Conservation (phyloP, 1,284 basidiomycete species). For the Marasmius tenuissimus region DNA sequence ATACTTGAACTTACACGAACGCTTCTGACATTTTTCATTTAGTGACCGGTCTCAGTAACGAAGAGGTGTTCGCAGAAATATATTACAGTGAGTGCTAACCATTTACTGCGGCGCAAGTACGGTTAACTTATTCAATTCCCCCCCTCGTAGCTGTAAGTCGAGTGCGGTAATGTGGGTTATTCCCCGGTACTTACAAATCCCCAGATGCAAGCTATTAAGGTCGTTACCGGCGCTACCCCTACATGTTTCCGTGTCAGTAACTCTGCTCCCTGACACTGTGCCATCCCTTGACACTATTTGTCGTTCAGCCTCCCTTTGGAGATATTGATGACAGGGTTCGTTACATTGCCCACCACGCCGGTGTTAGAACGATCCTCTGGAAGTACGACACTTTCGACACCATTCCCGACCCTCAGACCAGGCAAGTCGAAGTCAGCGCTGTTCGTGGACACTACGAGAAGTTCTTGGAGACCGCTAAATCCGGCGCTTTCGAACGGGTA, state of each 20-base stretch:
- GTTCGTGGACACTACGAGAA: slow-evolving; percentile 43
- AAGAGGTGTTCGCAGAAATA: slow-evolving; percentile 78
- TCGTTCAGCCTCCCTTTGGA: slow-evolving; percentile 56
- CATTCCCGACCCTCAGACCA: slow-evolving; percentile 52
- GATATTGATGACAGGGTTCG: slow-evolving; percentile 72
- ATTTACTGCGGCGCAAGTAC: background rate
- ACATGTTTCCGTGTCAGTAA: slow-evolving; percentile 61
- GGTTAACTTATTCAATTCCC: background rate
- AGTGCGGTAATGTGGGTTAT: background rate
- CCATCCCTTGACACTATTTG: background rate
- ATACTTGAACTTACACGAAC: background rate
- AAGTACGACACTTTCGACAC: slow-evolving; percentile 65
- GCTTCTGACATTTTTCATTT: background rate
- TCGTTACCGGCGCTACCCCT: slow-evolving; percentile 60
- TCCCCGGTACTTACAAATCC: slow-evolving; percentile 3
- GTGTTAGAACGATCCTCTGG: slow-evolving; percentile 67
- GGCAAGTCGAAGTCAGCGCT: slow-evolving; percentile 37
- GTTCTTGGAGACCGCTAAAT: slow-evolving; percentile 35
- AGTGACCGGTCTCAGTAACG: slow-evolving; percentile 73
- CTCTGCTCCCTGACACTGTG: background rate
- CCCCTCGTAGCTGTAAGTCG: slow-evolving; percentile 2
- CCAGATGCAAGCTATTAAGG: slow-evolving; percentile 50
- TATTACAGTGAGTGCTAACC: slow-evolving; percentile 58
- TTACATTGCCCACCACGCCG: slow-evolving; percentile 57
- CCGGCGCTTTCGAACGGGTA: slow-evolving; percentile 40